phyloP scores from a whole-genome alignment of 148 eudicot species.

The Drosera capensis region DNA sequence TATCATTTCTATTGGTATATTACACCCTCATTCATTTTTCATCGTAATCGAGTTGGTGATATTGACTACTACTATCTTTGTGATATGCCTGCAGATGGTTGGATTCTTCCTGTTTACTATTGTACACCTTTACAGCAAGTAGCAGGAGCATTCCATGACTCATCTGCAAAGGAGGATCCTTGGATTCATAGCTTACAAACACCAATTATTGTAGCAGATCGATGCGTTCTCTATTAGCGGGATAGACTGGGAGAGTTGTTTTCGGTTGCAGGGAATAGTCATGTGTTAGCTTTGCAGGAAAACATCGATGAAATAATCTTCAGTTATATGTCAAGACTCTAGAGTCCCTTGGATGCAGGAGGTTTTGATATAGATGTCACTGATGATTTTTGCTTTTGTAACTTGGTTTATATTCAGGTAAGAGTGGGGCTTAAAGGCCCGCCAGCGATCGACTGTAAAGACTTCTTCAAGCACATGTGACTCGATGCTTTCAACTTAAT shows the following conservation, averaged over 20 bases:
- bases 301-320: no score
- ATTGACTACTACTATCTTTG: neutral
- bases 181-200: neutral
- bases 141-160: neutral
- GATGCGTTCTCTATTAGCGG: neutral
- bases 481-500: no score
- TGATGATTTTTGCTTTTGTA: no score
- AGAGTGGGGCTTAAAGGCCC: no score
- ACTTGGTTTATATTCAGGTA: no score
- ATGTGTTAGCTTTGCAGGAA: no score
- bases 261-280: no score
- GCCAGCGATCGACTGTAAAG: no score
- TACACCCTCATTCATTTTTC: neutral
- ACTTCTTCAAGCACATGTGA: no score
- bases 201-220: neutral
- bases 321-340: no score
- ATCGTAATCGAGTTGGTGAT: neutral
- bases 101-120: conserved; percentile 70
- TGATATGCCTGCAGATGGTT: conserved; percentile 48
- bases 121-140: conserved; percentile 72
- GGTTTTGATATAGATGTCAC: no score
- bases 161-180: neutral
- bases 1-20: neutral
- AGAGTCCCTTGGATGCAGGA: no score
- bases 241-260: neutral